These are phyloP conservation scores for Erodium texanum DNA, from an alignment of 441 rosid species.

Conservation along the genomic window DNA sequence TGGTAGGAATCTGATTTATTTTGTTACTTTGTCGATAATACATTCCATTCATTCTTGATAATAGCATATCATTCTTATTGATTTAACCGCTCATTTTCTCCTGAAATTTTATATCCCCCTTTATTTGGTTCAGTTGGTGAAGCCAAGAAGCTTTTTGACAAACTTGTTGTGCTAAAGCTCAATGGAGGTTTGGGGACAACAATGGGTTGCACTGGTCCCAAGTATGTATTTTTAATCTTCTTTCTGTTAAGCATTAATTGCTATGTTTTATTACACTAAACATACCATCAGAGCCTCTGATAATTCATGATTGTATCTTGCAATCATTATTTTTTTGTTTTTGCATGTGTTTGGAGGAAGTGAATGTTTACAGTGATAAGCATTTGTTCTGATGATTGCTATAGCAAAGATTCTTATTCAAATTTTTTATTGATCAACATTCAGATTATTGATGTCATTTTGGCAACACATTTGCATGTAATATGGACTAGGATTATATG, in stretches of 20 bases:
- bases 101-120: no score
- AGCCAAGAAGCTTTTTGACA: slow-evolving; percentile 54
- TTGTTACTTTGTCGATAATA: background rate
- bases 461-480: background rate
- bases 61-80: no score
- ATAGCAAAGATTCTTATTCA: no score
- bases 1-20: slow-evolving; percentile 28
- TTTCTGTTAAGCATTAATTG: background rate
- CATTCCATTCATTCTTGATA: background rate
- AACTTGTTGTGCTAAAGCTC: slow-evolving; percentile 66
- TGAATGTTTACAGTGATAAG: background rate
- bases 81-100: no score
- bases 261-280: no score
- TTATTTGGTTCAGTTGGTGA: slow-evolving; percentile 32
- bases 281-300: background rate
- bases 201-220: slow-evolving; percentile 77
- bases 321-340: background rate
- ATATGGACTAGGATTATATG: background rate
- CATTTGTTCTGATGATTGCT: background rate
- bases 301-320: background rate
- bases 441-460: no score
- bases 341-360: background rate
- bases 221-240: slow-evolving; percentile 31
- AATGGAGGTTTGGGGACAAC: slow-evolving; percentile 76
- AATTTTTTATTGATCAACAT: no score